A percentile compares a stretch with the other conserved stretches of the same genome.
These are phyloP conservation scores for Tulasnella sp. DNA, from an alignment of 768 basidiomycete genomes.

Conservation along the genomic window DNA sequence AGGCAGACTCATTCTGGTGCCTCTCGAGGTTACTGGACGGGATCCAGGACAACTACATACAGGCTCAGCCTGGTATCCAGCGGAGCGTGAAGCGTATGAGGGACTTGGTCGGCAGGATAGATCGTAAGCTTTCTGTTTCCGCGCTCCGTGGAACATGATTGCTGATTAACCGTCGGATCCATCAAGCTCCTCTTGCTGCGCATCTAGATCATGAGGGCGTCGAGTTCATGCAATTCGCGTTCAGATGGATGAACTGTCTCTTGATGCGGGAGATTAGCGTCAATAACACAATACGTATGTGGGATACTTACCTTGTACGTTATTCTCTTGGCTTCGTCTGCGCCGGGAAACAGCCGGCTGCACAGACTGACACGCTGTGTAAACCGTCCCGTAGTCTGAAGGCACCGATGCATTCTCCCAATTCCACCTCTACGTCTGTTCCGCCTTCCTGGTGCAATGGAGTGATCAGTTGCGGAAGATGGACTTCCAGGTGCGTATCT, in stretches of 20 bases:
- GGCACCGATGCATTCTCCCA: slow-evolving; percentile 97
- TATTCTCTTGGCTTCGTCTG: not conserved
- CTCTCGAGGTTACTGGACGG: slow-evolving; percentile 89
- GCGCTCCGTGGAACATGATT: not conserved
- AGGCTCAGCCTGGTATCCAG: slow-evolving; percentile 92
- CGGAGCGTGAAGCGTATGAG: slow-evolving; percentile 89
- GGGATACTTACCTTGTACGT: slow-evolving; percentile 96
- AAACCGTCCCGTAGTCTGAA: slow-evolving; percentile 54
- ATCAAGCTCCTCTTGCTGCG: slow-evolving; percentile 64
- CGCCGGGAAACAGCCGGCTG: not conserved
- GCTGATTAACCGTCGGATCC: not conserved
- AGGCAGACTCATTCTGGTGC: slow-evolving; percentile 99
- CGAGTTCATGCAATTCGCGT: slow-evolving; percentile 99
- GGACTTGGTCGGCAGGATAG: slow-evolving; percentile 81
- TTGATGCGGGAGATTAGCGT: slow-evolving; percentile 98
- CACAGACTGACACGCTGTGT: not conserved
- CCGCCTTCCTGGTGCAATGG: slow-evolving; percentile 93
- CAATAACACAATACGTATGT: slow-evolving; percentile 95
- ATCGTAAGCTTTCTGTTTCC: slow-evolving; percentile 40
- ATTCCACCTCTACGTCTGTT: slow-evolving; percentile 97
- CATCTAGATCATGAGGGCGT: slow-evolving; percentile 88
- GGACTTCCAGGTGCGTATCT: slow-evolving; percentile 82
- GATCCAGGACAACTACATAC: slow-evolving; percentile 97
- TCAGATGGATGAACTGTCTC: slow-evolving; percentile 99
- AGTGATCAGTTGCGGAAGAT: slow-evolving; percentile 85